A percentile compares a stretch with the other conserved stretches of the same genome.
Conservation (phyloP, 192 early-diverging fungal genomes). For the Helicostylum pulchrum region DNA sequence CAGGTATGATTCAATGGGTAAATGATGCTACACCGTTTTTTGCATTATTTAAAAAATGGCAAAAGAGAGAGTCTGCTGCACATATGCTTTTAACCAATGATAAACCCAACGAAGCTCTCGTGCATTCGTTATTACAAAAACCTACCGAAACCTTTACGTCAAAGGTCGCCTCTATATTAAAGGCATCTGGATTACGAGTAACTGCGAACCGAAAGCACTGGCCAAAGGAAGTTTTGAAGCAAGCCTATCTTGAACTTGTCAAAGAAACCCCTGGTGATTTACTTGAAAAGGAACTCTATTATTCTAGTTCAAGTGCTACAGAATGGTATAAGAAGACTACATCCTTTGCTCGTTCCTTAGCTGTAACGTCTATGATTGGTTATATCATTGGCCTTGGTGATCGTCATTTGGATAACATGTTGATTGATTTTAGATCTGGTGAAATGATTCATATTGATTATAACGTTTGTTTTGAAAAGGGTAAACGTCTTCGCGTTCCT, state of each 20-base stretch:
- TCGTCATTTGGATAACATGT: constrained; percentile 89
- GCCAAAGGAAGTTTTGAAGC: constrained; percentile 56
- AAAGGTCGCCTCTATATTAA: constrained; percentile 58
- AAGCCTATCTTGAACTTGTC: constrained; percentile 60
- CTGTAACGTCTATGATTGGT: constrained; percentile 82
- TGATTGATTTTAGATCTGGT: constrained; percentile 76
- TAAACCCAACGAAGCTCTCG: constrained; percentile 26
- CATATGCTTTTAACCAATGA: constrained; percentile 45
- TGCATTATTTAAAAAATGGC: constrained; percentile 74
- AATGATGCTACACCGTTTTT: constrained; percentile 78
- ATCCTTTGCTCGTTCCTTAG: constrained; percentile 76
- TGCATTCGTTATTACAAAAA: constrained; percentile 41
- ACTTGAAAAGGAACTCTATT: constrained; percentile 65
- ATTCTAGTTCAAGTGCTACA: constrained; percentile 52
- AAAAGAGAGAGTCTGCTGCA: constrained; percentile 61
- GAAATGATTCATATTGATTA: constrained; percentile 95
- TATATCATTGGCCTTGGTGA: constrained; percentile 92
- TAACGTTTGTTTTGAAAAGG: constrained; percentile 95
- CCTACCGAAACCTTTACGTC: constrained; percentile 78
- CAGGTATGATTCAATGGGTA: constrained; percentile 96
- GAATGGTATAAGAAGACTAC: constrained; percentile 76
- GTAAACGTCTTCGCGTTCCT: constrained; percentile 79
- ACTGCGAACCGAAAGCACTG: constrained; percentile 63
- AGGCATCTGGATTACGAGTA: constrained; percentile 47
- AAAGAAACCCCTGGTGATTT: constrained; percentile 65